phyloP scores from a whole-genome alignment of 139 green algal species.

The Chlamydomonas sp. region DNA sequence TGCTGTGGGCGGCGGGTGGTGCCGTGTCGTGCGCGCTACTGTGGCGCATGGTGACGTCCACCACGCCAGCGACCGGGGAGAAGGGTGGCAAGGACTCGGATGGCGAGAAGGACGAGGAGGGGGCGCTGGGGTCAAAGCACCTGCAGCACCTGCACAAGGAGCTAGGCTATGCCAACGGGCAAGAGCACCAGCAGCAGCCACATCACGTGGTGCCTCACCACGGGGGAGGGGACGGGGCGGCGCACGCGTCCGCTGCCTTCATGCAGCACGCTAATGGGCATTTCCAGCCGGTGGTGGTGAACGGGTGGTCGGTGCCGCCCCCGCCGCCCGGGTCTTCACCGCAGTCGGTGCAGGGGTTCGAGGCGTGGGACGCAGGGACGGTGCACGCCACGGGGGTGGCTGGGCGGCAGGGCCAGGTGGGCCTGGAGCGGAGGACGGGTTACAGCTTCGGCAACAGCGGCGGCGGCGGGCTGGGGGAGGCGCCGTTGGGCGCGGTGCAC shows the following conservation, averaged over 20 bases:
- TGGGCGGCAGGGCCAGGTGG: not conserved
- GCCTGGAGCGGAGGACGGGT: constrained; percentile 19
- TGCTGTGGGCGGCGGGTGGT: constrained; percentile 10
- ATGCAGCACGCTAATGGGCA: too few species aligned
- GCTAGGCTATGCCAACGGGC: not conserved
- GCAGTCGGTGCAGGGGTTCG: too few species aligned
- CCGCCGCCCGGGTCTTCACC: too few species aligned
- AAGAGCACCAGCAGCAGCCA: not conserved
- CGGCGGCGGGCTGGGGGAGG: not conserved
- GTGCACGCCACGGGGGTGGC: constrained; percentile 1
- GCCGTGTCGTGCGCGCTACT: not conserved
- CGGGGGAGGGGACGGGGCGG: too few species aligned
- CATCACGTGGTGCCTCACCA: too few species aligned
- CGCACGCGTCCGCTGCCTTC: too few species aligned
- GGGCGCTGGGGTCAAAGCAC: not conserved
- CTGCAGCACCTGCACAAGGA: not conserved
- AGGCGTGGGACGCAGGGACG: not conserved
- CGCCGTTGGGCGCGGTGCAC: not conserved
- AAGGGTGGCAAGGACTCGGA: not conserved
- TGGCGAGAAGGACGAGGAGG: not conserved
- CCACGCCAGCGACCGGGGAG: not conserved
- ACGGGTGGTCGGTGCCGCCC: too few species aligned
- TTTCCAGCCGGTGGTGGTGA: too few species aligned
- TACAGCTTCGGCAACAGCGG: not conserved
- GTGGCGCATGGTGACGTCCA: not conserved